Evolutionary conservation across 306 rosid species (phyloP), one percentile per base, ranked within the genome.

Genomic region (Amphicarpaea edgeworthii): DNA sequence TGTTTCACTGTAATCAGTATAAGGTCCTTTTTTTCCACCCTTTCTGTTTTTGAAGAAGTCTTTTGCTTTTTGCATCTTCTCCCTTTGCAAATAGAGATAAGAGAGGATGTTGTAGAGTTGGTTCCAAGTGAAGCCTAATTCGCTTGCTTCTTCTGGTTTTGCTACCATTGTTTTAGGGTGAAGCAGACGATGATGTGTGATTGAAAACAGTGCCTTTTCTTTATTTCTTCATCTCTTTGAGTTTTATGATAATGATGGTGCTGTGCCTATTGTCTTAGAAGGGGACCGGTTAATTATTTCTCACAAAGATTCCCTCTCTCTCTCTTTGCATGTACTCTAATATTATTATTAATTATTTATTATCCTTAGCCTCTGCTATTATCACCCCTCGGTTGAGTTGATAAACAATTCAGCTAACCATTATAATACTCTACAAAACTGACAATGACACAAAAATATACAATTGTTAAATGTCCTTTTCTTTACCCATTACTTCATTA

Each of bases 41-140:
- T 55, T 58, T 76, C 28, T 30, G 40, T 55, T 58, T 76, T 38
- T 30, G 40, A 43, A 5, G n/a, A 30, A 70, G 65, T 68, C 14
- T 32, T 10, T 40, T 57, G 17, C 19, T 20, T 51, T 57, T 5
- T 38, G 10, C 38, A 11, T 3, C 75, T 84, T 84, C 86, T 86
- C 82, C 80, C 68, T 17, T 17, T 81, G 93, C 83, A 81, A 78
- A 92, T 81, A 84, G 65, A 78, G 77, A 88, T 80, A 88, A 86
- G 86, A 79, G 92, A 78, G 88, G 87, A 80, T 68, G 80, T 65
- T 77, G 82, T 78, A 81, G 88, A 77, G 81, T 75, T 82, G 30
- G 57, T 78, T 68, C 78, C 57, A 63, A 49, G 85, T 77, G 58
- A 81, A 46, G 87, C 70, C 61, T 75, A 72, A 70, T 83, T 77